Evolutionary conservation across 2,329 filamentous ascomycete species (phyloP).

Genomic region (Arthrobotrys sphaeroides): DNA sequence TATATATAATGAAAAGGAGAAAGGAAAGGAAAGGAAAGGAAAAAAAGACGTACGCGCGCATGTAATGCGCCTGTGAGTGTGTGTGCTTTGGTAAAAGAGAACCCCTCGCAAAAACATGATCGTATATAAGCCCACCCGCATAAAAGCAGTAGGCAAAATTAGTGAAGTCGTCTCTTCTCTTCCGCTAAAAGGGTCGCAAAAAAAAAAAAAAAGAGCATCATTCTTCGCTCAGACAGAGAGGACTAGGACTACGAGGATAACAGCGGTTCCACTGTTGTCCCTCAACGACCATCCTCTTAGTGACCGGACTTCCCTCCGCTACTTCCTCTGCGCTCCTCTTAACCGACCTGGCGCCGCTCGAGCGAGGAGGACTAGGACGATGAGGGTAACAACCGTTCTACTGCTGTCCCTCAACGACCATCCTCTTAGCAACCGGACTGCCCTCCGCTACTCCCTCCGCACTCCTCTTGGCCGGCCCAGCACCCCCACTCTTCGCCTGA

Average conservation of each 20-base stretch:
- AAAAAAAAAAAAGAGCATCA: too few species aligned
- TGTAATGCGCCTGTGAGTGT: not conserved
- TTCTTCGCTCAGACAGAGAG: too few species aligned
- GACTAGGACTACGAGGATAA: not conserved
- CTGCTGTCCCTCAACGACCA: conserved; percentile 34
- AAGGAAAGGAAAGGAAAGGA: conserved; percentile 18
- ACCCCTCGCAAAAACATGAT: too few species aligned
- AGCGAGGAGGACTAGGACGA: not conserved
- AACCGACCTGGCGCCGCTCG: not conserved
- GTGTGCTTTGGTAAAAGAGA: too few species aligned
- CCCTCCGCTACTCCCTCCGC: conserved; percentile 20
- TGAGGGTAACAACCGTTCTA: not conserved
- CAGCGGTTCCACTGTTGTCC: conserved; percentile 20
- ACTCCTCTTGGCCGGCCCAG: conserved; percentile 15
- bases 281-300: conserved; percentile 33
- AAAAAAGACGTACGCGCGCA: too few species aligned
- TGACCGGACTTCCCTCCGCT: conserved; percentile 6
- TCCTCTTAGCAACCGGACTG: conserved; percentile 27
- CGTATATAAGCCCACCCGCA: too few species aligned
- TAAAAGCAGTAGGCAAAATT: too few species aligned
- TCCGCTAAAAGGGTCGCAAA: too few species aligned
- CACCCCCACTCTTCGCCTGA: conserved; percentile 9
- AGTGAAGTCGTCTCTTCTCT: too few species aligned
- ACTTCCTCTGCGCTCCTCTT: conserved; percentile 33
- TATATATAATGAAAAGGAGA: not conserved